Evolutionary conservation across 2,329 filamentous ascomycete species (phyloP), one percentile per base, ranked within the genome.

Genomic region (Penicillium italicum): DNA sequence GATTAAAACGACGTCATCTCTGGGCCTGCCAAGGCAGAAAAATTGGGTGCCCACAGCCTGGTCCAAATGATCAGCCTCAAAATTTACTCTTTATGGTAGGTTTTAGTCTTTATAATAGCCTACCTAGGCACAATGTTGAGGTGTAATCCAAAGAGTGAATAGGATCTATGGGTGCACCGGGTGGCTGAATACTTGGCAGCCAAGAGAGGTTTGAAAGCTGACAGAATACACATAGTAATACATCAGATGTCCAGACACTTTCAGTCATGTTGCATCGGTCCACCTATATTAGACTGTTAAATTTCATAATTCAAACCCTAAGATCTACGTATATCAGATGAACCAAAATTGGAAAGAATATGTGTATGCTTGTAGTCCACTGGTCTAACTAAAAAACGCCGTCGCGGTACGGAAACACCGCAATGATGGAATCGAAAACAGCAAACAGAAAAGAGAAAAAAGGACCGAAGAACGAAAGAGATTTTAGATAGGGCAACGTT

Each of bases 361-460:
- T 37, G 22, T 37, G 12, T 42, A 24, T 34, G 9, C 14, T 26
- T 44, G 30, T 26, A 34, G 24, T 16, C 48, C 16, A 12, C 30
- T 30, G 44, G 44, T 54, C 51, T 54, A 54, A 18, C 30, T 26
- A 34, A 42, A 28, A 30, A 54, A 53, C 51, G 44, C 51, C 51
- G 16, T 33, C 42, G 43, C 20, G 36, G 46, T 31, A 52, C 26
- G 14, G 24, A 52, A 30, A 33, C 37, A 41, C 43, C 50, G 43
- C 28, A 33, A 33, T 24, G 37, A 24, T 46, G 50, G 26, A 48
- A 40, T 53, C 41, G n/a, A 31, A 49, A 53, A 33, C 8, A 37
- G 14, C 41, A 53, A 41, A 5, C n/a, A 30, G 20, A 37, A 41
- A 28, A 34, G 2, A 30, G 12, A 30, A 30, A 11, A 40, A 20